Percentiles rank a stretch among this genome's conserved stretches.
Conservation (phyloP, 192 early-diverging fungal species). For the Umbelopsis sp. region DNA sequence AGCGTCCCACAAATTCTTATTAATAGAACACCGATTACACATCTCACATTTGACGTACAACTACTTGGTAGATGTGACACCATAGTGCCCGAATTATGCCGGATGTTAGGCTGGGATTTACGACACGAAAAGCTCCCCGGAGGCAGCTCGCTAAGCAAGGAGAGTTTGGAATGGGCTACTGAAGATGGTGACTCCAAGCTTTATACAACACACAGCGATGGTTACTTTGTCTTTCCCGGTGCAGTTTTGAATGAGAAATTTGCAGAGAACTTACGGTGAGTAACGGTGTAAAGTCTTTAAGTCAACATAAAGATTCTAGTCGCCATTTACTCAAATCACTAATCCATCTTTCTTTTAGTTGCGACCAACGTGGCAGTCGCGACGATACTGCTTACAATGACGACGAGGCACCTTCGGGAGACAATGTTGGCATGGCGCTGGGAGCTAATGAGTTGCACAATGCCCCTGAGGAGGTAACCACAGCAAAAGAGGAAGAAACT, state of each 20-base stretch:
- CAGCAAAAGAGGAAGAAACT: no score
- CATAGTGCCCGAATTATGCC: constrained; percentile 79
- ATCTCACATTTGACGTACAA: constrained; percentile 90
- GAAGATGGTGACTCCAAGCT: not conserved
- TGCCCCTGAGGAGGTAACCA: not conserved
- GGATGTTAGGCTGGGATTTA: constrained; percentile 77
- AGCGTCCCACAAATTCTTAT: constrained; percentile 89
- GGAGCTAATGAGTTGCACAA: not conserved
- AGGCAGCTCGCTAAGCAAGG: constrained; percentile 44
- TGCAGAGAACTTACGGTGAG: constrained; percentile 27
- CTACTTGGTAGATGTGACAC: constrained; percentile 84
- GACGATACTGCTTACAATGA: not conserved
- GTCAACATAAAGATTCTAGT: not conserved
- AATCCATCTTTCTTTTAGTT: not conserved
- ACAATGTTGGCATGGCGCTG: constrained; percentile 10
- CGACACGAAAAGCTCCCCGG: constrained; percentile 66
- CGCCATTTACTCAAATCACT: not conserved
- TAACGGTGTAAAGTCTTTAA: not conserved
- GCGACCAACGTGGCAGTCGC: constrained; percentile 27
- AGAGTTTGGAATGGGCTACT: constrained; percentile 23
- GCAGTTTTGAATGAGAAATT: constrained; percentile 38
- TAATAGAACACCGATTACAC: constrained; percentile 85
- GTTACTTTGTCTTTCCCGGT: constrained; percentile 54
- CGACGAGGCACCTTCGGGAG: not conserved
- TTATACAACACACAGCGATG: constrained; percentile 27